A percentile compares a stretch with the other conserved stretches of the same genome.
Evolutionary conservation across 805 yeast species (phyloP).

Genomic region (Candida gorgasii): DNA sequence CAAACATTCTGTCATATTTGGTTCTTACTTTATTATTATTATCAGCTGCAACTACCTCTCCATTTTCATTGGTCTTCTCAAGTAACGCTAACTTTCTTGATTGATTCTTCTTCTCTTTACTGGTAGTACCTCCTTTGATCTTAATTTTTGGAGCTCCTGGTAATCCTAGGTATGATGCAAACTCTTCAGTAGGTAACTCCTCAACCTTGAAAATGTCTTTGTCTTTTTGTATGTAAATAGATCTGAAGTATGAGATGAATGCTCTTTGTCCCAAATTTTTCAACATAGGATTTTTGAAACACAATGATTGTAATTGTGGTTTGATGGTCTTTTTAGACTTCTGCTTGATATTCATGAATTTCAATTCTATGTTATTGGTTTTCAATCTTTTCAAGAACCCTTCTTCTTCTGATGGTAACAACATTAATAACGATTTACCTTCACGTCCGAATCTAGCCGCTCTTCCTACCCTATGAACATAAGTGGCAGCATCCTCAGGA

Average conservation of each 20-base stretch:
- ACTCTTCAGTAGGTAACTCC: constrained; percentile 75
- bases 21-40: constrained; percentile 60
- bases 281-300: constrained; percentile 88
- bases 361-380: constrained; percentile 65
- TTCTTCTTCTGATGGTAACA: constrained; percentile 81
- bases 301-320: constrained; percentile 82
- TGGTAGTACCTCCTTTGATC: constrained; percentile 53
- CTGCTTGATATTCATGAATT: constrained; percentile 71
- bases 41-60: constrained; percentile 47
- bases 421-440: constrained; percentile 80
- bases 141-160: constrained; percentile 96
- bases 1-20: constrained; percentile 93
- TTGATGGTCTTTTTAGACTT: constrained; percentile 73
- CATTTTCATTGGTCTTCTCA: constrained; percentile 54
- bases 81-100: constrained; percentile 68
- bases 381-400: constrained; percentile 67
- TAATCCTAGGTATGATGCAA: constrained; percentile 84
- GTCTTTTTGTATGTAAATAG: constrained; percentile 83
- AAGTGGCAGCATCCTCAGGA: constrained; percentile 87
- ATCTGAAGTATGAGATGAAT: constrained; percentile 85
- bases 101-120: constrained; percentile 76
- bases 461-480: constrained; percentile 89
- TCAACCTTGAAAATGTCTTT: constrained; percentile 81
- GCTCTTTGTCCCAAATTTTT: constrained; percentile 96
- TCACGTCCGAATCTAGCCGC: constrained; percentile 83